Evolutionary conservation across 83 land plant species (phyloP).

Genomic region (Picea abies): DNA sequence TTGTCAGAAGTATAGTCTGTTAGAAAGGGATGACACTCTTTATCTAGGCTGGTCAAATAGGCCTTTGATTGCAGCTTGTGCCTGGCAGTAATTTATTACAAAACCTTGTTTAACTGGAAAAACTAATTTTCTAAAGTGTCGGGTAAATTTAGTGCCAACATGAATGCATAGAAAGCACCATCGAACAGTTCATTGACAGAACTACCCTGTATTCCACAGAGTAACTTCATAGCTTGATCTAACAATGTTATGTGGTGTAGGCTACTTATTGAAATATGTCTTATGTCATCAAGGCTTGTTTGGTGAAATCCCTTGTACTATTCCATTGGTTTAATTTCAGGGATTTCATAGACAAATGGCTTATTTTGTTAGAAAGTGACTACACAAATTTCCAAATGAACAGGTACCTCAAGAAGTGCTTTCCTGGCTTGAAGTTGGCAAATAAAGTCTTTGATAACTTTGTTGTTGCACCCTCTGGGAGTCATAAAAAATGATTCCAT

Average conservation of each 20-base stretch:
- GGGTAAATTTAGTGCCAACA: background rate
- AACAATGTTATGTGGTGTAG: background rate
- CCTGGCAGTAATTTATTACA: slow-evolving; percentile 48
- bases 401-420: background rate
- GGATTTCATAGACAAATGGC: background rate
- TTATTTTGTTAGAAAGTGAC: background rate
- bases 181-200: background rate
- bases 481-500: background rate
- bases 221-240: slow-evolving; percentile 5
- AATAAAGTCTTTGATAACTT: background rate
- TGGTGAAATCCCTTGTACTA: slow-evolving; percentile 1
- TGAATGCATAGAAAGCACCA: background rate
- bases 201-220: background rate
- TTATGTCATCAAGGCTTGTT: background rate
- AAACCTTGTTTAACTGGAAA: background rate
- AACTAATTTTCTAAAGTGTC: background rate
- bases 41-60: slow-evolving; percentile 76
- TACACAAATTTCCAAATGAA: background rate
- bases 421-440: background rate
- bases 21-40: slow-evolving; percentile 60
- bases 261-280: background rate
- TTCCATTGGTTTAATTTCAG: background rate
- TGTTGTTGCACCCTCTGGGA: too few species aligned
- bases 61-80: slow-evolving; percentile 50
- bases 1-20: slow-evolving; percentile 48